phyloP scores from a whole-genome alignment of 2,329 filamentous ascomycete species.

The Nannizziopsis arthrosporioides region DNA sequence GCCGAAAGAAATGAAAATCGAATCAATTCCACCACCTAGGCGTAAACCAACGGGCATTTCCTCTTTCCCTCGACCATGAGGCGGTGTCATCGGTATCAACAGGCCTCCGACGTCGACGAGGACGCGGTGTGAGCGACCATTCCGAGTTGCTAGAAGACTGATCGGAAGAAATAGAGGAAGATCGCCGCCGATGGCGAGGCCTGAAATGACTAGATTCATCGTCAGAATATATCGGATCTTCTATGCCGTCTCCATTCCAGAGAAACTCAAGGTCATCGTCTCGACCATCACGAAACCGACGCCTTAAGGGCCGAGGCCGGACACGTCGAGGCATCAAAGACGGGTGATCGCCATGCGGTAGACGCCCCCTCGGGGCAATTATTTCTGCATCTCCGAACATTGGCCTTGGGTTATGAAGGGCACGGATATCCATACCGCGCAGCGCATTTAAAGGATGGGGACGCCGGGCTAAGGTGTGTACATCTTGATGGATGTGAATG shows the following conservation, averaged over 20 bases:
- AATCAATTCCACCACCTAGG: background rate
- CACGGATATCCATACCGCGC: no score
- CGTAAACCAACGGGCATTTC: slow-evolving; percentile 2
- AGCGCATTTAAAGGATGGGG: no score
- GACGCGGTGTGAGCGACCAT: background rate
- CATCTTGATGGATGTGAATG: no score
- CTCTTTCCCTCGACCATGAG: slow-evolving; percentile 8
- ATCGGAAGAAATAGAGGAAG: slow-evolving; percentile 1
- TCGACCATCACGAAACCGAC: background rate
- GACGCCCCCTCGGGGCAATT: no score
- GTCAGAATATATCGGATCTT: background rate
- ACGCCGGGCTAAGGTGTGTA: no score
- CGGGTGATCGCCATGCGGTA: no score
- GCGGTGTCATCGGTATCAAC: background rate
- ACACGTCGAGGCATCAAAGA: background rate
- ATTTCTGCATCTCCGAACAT: no score
- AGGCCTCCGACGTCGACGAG: background rate
- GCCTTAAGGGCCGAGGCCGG: background rate
- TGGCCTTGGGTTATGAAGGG: no score
- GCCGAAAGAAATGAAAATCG: background rate
- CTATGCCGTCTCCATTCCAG: background rate
- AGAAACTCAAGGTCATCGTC: background rate
- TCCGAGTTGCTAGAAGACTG: background rate
- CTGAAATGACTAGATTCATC: background rate
- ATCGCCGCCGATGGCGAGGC: background rate